Evolutionary conservation across 1,284 basidiomycete species (phyloP).

Genomic region (Melanopsichium pennsylvanicum): DNA sequence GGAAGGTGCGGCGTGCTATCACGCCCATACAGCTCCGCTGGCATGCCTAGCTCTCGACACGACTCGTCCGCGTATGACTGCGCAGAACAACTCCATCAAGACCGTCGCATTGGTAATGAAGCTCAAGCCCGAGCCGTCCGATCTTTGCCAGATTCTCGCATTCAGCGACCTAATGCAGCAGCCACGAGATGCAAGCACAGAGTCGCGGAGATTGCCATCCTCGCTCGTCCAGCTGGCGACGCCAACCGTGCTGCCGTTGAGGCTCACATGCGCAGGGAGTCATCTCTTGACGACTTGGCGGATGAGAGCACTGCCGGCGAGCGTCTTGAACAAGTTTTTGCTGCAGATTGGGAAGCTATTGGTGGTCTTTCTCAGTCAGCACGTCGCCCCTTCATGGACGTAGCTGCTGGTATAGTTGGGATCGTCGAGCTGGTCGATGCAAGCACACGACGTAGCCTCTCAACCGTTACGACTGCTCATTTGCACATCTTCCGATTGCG

Average conservation of each 20-base stretch:
- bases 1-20: conserved; percentile 1
- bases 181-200: conserved; percentile 21
- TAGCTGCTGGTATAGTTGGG: conserved; percentile 30
- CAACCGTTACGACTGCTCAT: conserved; percentile 1
- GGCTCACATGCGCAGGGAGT: conserved; percentile 6
- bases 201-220: conserved; percentile 22
- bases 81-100: conserved; percentile 7
- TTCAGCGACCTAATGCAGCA: neutral
- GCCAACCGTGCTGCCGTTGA: conserved; percentile 22
- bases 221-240: conserved; percentile 27
- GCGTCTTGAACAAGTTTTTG: conserved; percentile 30
- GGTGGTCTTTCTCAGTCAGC: conserved; percentile 22
- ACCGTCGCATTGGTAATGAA: conserved; percentile 13
- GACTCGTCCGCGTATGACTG: conserved; percentile 7
- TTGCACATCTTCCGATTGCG: conserved; percentile 33
- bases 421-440: conserved; percentile 16
- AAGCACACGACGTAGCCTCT: neutral
- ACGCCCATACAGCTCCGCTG: conserved; percentile 15
- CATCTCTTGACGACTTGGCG: conserved; percentile 22
- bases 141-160: conserved; percentile 18
- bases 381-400: conserved; percentile 38
- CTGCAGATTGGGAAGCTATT: conserved; percentile 35
- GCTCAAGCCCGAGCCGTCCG: conserved; percentile 3
- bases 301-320: conserved; percentile 16
- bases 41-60: conserved; percentile 2